A percentile compares a stretch with the other conserved stretches of the same genome.
Conservation (phyloP, 768 basidiomycete species). For the Rhizopogon sp. region DNA sequence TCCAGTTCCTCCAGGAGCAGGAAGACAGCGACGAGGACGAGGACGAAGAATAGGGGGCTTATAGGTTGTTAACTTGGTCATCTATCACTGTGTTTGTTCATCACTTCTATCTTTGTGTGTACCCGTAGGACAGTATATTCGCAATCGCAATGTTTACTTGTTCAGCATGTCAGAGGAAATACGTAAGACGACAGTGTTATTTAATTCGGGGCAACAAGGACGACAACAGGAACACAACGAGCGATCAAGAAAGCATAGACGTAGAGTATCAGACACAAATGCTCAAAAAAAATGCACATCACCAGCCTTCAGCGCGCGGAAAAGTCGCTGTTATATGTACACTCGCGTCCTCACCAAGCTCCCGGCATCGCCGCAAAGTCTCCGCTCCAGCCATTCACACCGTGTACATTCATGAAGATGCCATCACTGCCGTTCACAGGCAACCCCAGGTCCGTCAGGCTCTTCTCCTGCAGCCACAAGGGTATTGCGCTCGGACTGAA, state of each 20-base stretch:
- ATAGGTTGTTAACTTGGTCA: background rate
- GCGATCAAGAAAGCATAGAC: background rate
- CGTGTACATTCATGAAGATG: conserved; percentile 75
- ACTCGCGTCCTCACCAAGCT: conserved; percentile 60
- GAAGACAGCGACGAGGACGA: conserved; percentile 74
- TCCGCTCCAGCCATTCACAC: conserved; percentile 68
- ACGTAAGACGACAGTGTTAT: background rate
- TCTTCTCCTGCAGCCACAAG: conserved; percentile 93
- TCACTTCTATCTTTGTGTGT: background rate
- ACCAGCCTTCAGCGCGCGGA: background rate
- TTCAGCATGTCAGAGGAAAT: background rate
- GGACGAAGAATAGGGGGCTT: conserved; percentile 35
- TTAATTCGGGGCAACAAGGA: background rate
- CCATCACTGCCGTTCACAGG: conserved; percentile 91
- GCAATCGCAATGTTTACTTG: background rate
- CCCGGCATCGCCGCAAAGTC: conserved; percentile 77
- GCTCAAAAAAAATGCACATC: background rate
- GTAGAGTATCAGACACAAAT: background rate
- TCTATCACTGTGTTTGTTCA: background rate
- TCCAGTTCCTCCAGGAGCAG: conserved; percentile 86
- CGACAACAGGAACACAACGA: conserved; percentile 1
- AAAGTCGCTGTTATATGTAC: background rate
- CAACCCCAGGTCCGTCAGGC: conserved; percentile 81
- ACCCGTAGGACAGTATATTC: background rate
- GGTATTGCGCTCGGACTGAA: conserved; percentile 82